Evolutionary conservation across 352 stramenopile genomes (phyloP).

Genomic region (Phytophthora crassamura): DNA sequence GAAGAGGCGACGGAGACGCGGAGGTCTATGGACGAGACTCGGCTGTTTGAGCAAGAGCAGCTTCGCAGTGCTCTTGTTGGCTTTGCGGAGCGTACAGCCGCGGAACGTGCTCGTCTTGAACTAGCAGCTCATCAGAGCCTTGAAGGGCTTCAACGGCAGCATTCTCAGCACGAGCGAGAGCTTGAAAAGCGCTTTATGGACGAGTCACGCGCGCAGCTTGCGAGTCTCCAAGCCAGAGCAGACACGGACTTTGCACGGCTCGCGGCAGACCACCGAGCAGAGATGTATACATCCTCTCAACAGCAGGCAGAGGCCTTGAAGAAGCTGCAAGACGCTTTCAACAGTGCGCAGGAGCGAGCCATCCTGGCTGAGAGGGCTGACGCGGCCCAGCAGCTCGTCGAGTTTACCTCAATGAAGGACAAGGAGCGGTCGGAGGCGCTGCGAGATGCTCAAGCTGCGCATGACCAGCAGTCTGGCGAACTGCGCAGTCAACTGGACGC

Average conservation of each 20-base stretch:
- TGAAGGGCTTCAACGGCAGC: conserved; percentile 3
- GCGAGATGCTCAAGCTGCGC: conserved; percentile 28
- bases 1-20: conserved; percentile 24
- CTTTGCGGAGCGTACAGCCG: conserved; percentile 14
- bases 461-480: conserved; percentile 35
- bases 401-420: conserved; percentile 49
- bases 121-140: conserved; percentile 19
- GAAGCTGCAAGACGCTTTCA: conserved; percentile 34
- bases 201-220: conserved; percentile 24
- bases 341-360: conserved; percentile 35
- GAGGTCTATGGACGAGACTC: conserved; percentile 29
- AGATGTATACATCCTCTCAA: conserved; percentile 23
- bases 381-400: conserved; percentile 38
- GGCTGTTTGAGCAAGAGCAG: conserved; percentile 37
- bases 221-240: conserved; percentile 25
- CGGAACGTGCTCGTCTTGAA: conserved; percentile 12
- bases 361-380: conserved; percentile 43
- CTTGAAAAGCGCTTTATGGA: conserved; percentile 24
- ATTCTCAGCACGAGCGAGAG: conserved; percentile 14
- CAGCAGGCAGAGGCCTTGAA: conserved; percentile 35
- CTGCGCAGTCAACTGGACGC: conserved; percentile 37
- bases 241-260: conserved; percentile 31
- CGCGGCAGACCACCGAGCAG: conserved; percentile 23
- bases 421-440: conserved; percentile 38
- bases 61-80: conserved; percentile 32